Evolutionary conservation across 176 grass and related monocot species (phyloP).

Genomic region (Eragrostis curvula): DNA sequence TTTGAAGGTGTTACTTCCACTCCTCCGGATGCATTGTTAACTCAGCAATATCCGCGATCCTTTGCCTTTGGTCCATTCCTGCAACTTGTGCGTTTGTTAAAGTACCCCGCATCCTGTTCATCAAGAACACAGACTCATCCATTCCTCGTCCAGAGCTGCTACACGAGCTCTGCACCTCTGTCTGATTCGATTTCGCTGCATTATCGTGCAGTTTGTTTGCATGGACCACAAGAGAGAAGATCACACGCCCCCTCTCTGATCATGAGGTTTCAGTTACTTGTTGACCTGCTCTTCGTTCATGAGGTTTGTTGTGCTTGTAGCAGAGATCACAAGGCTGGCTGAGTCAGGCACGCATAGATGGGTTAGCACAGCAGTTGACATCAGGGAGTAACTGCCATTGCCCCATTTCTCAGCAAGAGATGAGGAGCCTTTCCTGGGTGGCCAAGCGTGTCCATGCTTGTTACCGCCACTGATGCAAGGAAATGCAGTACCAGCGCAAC

Average conservation of each 20-base stretch:
- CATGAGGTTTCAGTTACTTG: conserved; percentile 1
- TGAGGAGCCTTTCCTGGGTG: conserved; percentile 43
- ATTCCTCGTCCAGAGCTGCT: not conserved
- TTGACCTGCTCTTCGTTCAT: conserved; percentile 18
- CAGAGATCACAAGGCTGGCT: not conserved
- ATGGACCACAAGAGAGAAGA: not conserved
- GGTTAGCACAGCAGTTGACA: conserved; percentile 40
- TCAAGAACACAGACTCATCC: too few relatives aligned
- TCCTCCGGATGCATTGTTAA: too few relatives aligned
- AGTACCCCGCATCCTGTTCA: too few relatives aligned
- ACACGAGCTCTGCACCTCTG: conserved; percentile 5
- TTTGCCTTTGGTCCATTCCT: too few relatives aligned
- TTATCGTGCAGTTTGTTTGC: not conserved
- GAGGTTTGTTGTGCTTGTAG: conserved; percentile 22
- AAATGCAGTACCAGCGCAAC: conserved; percentile 38
- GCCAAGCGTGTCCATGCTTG: conserved; percentile 40
- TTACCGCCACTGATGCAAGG: not conserved
- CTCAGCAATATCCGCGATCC: too few relatives aligned
- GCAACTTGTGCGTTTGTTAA: too few relatives aligned
- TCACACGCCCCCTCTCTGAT: not conserved
- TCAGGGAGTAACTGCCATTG: conserved; percentile 44
- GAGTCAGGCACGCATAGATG: not conserved
- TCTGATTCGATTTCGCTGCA: not conserved
- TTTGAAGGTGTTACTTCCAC: too few relatives aligned
- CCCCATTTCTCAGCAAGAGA: conserved; percentile 44